Evolutionary conservation across 768 basidiomycete species (phyloP), one percentile per base, ranked within the genome.

Genomic region (Trametes meyenii): DNA sequence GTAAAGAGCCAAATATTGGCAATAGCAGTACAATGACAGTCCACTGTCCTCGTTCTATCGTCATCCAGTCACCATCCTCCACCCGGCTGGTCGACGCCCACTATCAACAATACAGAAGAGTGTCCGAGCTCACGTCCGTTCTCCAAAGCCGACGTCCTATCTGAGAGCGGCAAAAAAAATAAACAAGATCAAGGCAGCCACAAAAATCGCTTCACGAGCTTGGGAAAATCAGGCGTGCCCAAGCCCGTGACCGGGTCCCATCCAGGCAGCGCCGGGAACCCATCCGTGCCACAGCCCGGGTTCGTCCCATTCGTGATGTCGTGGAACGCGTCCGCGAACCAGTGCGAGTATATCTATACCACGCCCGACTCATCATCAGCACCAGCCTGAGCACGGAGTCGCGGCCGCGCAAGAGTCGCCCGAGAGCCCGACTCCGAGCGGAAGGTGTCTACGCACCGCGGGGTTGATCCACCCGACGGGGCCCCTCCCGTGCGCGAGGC

Each of bases 211-310:
- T 39, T 24, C 12, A 65, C 46, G 38, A 67, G 58, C 56, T 58
- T 53, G 24, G 54, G 55, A 56, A 76, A 74, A 55, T 75, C 59
- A 1, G 72, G 73, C 17, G 75, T 74, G 38, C 75, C 75, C 1
- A 74, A 62, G 26, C 75, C 75, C 8, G 73, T 75, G 14, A 75
- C 74, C 3, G 75, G 73, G 46, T 76, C 75, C 75, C 75, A 76
- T 3, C 75, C 75, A 0, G 33, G 50, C 36, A 53, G 49, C 3
- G 74, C 73, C 39, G 67, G 58, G 66, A 77, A 77, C 5, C 75
- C 75, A 1, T 61, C 52, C 24, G 76, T 77, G n/a, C 74, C 72
- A 52, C 77, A 76, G 1, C 77, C 77, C 0, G 75, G 73, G 56
- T 74, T 73, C 35, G 62, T 69, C 21, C 75, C 76, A 33, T 52